Evolutionary conservation across 139 green algal genomes (phyloP).

Genomic region (Asterochloris erici): DNA sequence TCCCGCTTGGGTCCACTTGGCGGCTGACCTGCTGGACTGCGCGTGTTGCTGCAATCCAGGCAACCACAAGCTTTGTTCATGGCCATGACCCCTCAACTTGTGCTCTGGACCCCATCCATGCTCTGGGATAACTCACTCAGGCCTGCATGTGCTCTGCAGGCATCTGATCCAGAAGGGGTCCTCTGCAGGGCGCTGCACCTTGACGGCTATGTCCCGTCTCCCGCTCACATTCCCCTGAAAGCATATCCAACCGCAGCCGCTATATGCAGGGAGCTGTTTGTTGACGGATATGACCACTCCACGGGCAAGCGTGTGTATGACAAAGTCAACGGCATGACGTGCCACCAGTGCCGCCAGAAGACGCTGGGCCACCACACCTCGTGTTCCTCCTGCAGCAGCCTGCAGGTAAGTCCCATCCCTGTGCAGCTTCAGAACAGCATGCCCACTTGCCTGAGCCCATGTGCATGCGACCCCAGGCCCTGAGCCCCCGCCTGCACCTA

Average conservation of each 20-base stretch:
- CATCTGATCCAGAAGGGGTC: not conserved
- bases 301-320: slow-evolving; percentile 50
- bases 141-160: no score
- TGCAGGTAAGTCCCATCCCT: slow-evolving; percentile 4
- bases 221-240: not conserved
- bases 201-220: not conserved
- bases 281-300: slow-evolving; percentile 33
- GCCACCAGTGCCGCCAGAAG: slow-evolving; percentile 71
- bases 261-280: slow-evolving; percentile 41
- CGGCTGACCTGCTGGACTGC: not conserved
- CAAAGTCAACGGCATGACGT: slow-evolving; percentile 50
- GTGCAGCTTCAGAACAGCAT: not conserved
- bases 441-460: not conserved
- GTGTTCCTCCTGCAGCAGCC: slow-evolving; percentile 43
- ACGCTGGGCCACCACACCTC: slow-evolving; percentile 44
- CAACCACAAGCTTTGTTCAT: no score
- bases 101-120: no score
- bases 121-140: no score
- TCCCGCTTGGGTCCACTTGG: not conserved
- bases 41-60: no score
- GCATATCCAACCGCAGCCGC: no score
- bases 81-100: no score
- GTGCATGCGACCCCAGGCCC: not conserved
- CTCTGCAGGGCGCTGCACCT: no score
- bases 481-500: not conserved